Base-by-base conservation (phyloP, 2,329 filamentous ascomycete genomes). In the Penicillium sp. region DNA sequence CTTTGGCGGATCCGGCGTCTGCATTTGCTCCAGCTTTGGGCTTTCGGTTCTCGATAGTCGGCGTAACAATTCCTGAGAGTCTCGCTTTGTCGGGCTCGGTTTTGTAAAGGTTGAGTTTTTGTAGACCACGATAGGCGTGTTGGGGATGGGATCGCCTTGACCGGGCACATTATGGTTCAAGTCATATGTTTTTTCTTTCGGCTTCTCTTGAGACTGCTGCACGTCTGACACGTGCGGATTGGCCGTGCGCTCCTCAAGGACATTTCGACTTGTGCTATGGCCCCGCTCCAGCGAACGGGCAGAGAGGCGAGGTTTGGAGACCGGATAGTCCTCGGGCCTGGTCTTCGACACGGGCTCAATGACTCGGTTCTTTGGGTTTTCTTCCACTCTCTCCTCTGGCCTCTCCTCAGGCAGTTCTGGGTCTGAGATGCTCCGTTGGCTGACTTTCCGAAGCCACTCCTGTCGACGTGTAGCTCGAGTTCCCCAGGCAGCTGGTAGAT, bases 11-110 rank as follows among this genome's bases (percentile, higher is more conserved):
- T 75, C 70, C 3, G 75, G 75, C 0, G 75, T 77, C 49, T 69
- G 66, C 9, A 63, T 57, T 21, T 67, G 61, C 35, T 65, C 68
- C 31, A 67, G 61, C 49, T 67, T 72, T 11, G 74, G 72, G 46
- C 67, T 76, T 45, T 73, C 73, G 9, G 69, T 69, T 53, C 77
- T 69, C 4, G 76, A 72, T 10, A 80, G 64, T 55, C 70, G 76
- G 46, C 76, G 75, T 39, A 80, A 65, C 44, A 79, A 67, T n/a
- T 77, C 73, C 35, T 73, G 69, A 2, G 76, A 77, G 53, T 76
- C 72, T 44, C 68, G 65, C 53, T 70, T 74, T 45, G 60, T 63
- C 19, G 67, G 58, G 55, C 63, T 71, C 19, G 68, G 65, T 54
- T 68, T 73, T 37, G 58, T 68, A 33, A 69, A 68, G 8, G 59